phyloP scores from a whole-genome alignment of 148 eudicot species.

The Arbutus unedo region DNA sequence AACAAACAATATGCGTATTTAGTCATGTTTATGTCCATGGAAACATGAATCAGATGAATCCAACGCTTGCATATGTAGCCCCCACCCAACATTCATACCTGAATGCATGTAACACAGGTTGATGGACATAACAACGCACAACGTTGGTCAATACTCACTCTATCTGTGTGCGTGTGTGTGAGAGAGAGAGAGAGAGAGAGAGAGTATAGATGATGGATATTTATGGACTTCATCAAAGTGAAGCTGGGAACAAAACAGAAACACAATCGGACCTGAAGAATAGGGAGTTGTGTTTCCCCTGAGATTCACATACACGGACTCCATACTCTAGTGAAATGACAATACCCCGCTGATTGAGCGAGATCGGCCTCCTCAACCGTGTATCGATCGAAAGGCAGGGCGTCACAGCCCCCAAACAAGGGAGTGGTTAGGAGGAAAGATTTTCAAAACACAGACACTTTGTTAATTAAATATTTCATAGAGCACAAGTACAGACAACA shows the following conservation, averaged over 20 bases:
- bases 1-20: not conserved
- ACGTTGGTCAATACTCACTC: no score
- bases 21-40: not conserved
- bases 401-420: no score
- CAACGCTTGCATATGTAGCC: not conserved
- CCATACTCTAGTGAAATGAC: no score
- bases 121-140: no score
- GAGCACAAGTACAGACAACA: not conserved
- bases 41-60: not conserved
- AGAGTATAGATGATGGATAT: no score
- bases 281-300: not conserved
- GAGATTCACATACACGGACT: not conserved
- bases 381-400: no score
- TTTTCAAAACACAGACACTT: not conserved
- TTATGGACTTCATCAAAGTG: not conserved
- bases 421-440: not conserved
- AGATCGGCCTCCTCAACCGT: no score
- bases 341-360: no score
- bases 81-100: not conserved
- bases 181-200: not conserved
- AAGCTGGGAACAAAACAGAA: not conserved
- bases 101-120: no score
- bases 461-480: not conserved
- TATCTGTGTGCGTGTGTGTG: no score
- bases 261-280: not conserved